These are phyloP conservation scores for Moesziomyces sp. DNA, from an alignment of 1,284 basidiomycete species.

Conservation along the genomic window DNA sequence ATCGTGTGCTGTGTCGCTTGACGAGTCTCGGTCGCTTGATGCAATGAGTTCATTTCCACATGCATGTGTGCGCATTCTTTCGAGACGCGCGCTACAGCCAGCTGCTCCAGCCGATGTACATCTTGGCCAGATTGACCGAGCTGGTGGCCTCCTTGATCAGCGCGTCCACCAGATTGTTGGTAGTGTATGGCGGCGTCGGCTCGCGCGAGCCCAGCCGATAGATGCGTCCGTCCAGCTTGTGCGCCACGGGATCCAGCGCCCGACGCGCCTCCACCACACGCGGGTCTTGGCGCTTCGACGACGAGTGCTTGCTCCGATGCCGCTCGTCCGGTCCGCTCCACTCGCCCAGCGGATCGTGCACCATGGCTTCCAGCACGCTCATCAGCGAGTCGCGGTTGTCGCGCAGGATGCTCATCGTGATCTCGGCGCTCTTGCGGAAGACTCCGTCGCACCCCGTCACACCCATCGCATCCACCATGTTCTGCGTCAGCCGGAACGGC, in stretches of 20 bases:
- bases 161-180: constrained; percentile 64
- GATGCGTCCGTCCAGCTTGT: constrained; percentile 62
- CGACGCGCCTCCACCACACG: constrained; percentile 58
- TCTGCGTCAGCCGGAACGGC: constrained; percentile 94
- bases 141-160: constrained; percentile 66
- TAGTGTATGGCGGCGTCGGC: constrained; percentile 54
- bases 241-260: constrained; percentile 60
- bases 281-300: constrained; percentile 41
- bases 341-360: constrained; percentile 96
- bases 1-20: neutral
- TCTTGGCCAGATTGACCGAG: constrained; percentile 55
- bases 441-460: constrained; percentile 94
- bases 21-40: too few species aligned
- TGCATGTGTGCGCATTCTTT: too few species aligned
- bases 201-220: constrained; percentile 49
- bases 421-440: constrained; percentile 91
- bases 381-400: constrained; percentile 93
- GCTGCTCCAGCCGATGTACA: constrained; percentile 64
- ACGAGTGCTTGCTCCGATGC: constrained; percentile 51
- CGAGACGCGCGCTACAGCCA: constrained; percentile 22
- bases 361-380: constrained; percentile 95
- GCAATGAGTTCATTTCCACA: too few species aligned
- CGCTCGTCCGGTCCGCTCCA: constrained; percentile 77
- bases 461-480: constrained; percentile 91
- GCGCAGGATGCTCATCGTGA: constrained; percentile 86